Percentiles rank a stretch among this genome's conserved stretches.
These are phyloP conservation scores for Fusarium chlamydosporum DNA, from an alignment of 2,329 filamentous ascomycete genomes.

Conservation along the genomic window DNA sequence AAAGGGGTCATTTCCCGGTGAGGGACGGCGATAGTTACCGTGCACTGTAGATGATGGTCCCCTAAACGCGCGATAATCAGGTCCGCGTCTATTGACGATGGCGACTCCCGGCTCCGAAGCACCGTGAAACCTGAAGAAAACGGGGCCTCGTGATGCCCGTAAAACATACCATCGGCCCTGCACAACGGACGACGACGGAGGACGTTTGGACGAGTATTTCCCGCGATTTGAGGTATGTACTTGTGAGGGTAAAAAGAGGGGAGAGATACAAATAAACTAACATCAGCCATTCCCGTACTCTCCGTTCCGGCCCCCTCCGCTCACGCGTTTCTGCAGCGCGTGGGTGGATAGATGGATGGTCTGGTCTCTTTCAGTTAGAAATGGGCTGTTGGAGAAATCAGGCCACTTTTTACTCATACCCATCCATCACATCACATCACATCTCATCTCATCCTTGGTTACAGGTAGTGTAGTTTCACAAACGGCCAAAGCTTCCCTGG, in stretches of 20 bases:
- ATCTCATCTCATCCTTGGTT: too few species aligned
- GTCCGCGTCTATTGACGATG: constrained; percentile 17
- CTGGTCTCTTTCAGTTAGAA: constrained; percentile 33
- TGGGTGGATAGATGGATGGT: not conserved
- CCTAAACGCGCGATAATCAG: constrained; percentile 18
- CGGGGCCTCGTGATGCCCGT: constrained; percentile 21
- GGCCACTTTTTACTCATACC: constrained; percentile 41
- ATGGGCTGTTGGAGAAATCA: constrained; percentile 50
- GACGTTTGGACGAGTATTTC: constrained; percentile 47
- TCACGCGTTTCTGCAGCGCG: constrained; percentile 46
- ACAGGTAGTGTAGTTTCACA: not conserved
- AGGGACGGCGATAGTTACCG: constrained; percentile 6
- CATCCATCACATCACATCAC: constrained; percentile 4
- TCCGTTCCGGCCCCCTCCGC: constrained; percentile 50
- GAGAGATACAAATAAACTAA: constrained; percentile 26
- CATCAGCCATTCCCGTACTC: constrained; percentile 9
- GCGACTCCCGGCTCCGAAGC: constrained; percentile 34
- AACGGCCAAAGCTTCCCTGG: constrained; percentile 2
- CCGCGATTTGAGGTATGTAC: constrained; percentile 40
- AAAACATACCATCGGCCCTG: constrained; percentile 41
- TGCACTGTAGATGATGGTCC: not conserved
- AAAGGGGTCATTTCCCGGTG: constrained; percentile 7
- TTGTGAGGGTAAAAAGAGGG: rapidly evolving
- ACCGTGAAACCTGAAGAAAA: constrained; percentile 2
- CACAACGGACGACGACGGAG: constrained; percentile 36